Percentiles rank a stretch among this genome's conserved stretches.
Evolutionary conservation across 441 rosid species (phyloP).

Genomic region (Corymbia calophylla): DNA sequence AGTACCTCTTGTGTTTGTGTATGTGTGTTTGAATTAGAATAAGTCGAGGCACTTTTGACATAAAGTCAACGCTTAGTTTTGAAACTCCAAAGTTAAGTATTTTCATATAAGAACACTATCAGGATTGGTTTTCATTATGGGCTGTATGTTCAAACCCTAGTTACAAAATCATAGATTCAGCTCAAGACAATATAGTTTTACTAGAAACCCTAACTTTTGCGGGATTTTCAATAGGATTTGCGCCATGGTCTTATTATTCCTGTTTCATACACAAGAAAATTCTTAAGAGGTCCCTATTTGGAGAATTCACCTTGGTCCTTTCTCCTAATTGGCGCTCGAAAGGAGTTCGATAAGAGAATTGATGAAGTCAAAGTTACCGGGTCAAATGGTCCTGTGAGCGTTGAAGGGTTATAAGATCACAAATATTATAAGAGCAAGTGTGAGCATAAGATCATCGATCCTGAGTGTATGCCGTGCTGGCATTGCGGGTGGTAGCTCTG

Average conservation of each 20-base stretch:
- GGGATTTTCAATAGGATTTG: conserved; percentile 52
- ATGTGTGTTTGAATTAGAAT: too few species aligned
- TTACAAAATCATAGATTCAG: neutral
- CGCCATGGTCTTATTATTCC: conserved; percentile 30
- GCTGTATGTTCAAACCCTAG: neutral
- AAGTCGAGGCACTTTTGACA: too few species aligned
- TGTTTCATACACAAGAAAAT: conserved; percentile 32
- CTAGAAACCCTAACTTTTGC: conserved; percentile 19
- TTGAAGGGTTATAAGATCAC: conserved; percentile 13
- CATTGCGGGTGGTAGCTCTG: conserved; percentile 63
- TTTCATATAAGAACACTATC: too few species aligned
- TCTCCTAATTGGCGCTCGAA: too few species aligned
- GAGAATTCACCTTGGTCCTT: neutral
- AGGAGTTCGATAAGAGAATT: too few species aligned
- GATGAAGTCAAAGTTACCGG: too few species aligned
- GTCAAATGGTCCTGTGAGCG: too few species aligned
- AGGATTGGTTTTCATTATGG: too few species aligned
- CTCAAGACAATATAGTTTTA: neutral
- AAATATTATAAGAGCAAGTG: conserved; percentile 14
- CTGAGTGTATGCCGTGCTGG: conserved; percentile 45
- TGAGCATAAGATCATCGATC: conserved; percentile 54
- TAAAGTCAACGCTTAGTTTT: too few species aligned
- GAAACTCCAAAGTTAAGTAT: too few species aligned
- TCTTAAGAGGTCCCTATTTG: conserved; percentile 24
- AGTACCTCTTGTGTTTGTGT: too few species aligned